phyloP scores from a whole-genome alignment of 2,329 filamentous ascomycete species.

The Colletotrichum theobromicola region DNA sequence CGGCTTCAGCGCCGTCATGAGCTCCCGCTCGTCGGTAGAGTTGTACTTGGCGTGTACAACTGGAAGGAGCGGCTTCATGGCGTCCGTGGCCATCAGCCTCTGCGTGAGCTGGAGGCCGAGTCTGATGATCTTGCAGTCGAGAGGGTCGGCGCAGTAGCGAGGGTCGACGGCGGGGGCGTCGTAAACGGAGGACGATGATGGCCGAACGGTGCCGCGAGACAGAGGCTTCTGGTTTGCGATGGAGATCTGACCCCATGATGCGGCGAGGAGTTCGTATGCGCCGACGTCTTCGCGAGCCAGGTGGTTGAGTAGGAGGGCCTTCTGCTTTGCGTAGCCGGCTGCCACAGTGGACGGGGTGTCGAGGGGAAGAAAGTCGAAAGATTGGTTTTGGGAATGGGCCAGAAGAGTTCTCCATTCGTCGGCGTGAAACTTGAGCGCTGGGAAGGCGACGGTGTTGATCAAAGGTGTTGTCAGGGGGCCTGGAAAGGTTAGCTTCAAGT shows the following conservation, averaged over 20 bases:
- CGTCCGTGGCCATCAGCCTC: conserved; percentile 30
- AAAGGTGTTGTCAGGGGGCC: conserved; percentile 26
- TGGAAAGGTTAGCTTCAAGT: neutral
- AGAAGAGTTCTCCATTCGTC: conserved; percentile 24
- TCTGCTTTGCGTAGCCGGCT: conserved; percentile 41
- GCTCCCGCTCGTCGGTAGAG: conserved; percentile 24
- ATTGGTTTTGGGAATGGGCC: conserved; percentile 26
- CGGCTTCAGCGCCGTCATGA: conserved; percentile 34
- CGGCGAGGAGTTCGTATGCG: conserved; percentile 33
- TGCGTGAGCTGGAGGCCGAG: conserved; percentile 29
- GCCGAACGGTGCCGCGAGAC: conserved; percentile 47
- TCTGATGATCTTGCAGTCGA: conserved; percentile 38
- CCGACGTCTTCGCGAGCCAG: conserved; percentile 27
- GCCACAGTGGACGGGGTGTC: conserved; percentile 36
- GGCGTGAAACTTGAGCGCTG: conserved; percentile 26
- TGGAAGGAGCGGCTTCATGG: conserved; percentile 23
- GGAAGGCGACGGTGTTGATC: conserved; percentile 32
- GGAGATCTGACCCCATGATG: conserved; percentile 35
- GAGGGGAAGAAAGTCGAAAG: conserved; percentile 21
- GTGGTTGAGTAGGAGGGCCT: conserved; percentile 27
- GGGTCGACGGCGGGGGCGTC: conserved; percentile 45
- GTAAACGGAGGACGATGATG: conserved; percentile 41
- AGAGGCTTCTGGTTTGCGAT: conserved; percentile 42
- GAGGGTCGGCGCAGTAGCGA: conserved; percentile 46
- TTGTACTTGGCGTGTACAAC: conserved; percentile 24